Evolutionary conservation across 1,284 basidiomycete genomes (phyloP).

Genomic region (Boletus sp.): DNA sequence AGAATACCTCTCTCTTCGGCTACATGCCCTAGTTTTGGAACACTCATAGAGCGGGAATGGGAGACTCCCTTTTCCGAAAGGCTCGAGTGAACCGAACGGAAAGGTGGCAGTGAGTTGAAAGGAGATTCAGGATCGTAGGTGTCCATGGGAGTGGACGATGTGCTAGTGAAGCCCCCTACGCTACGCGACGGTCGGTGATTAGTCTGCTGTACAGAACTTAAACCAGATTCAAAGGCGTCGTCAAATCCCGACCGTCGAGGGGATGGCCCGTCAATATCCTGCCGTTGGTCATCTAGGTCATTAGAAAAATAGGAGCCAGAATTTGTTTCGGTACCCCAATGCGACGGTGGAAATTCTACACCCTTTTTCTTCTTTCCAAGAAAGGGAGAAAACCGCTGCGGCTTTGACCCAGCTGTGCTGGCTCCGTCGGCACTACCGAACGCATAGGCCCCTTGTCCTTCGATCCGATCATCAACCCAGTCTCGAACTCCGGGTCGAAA

Average conservation of each 20-base stretch:
- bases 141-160: constrained; percentile 23
- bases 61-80: constrained; percentile 33
- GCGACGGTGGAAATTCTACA: constrained; percentile 59
- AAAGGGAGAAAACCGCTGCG: constrained; percentile 43
- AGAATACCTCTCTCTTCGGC: constrained; percentile 8
- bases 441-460: constrained; percentile 51
- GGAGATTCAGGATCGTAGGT: constrained; percentile 38
- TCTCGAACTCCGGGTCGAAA: constrained; percentile 66
- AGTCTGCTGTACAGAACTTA: constrained; percentile 39
- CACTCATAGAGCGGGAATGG: constrained; percentile 47
- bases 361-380: constrained; percentile 57
- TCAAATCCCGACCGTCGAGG: constrained; percentile 27
- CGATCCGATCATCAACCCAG: constrained; percentile 64
- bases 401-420: constrained; percentile 42
- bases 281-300: constrained; percentile 35
- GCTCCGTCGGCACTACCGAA: constrained; percentile 51
- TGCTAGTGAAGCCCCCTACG: constrained; percentile 18
- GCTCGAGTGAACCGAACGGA: constrained; percentile 28
- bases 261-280: constrained; percentile 16
- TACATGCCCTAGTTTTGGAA: constrained; percentile 20
- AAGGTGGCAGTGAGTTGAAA: constrained; percentile 41
- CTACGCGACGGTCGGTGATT: constrained; percentile 30
- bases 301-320: constrained; percentile 58
- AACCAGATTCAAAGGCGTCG: constrained; percentile 39
- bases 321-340: constrained; percentile 59